These are phyloP conservation scores for Cynara cardunculus DNA, from an alignment of 129 eudicot genomes.

Conservation along the genomic window DNA sequence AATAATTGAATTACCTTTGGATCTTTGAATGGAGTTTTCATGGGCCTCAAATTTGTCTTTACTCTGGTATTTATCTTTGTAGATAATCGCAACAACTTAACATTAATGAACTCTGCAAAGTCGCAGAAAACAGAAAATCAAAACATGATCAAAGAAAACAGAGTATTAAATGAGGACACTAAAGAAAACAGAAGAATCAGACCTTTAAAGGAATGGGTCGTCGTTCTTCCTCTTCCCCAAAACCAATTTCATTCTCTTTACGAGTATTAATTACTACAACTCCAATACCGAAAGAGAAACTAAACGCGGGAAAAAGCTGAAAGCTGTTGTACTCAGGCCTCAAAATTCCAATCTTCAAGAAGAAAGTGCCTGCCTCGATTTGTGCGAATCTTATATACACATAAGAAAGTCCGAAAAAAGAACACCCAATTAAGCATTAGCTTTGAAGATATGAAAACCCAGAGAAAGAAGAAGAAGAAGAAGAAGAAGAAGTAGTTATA, in stretches of 20 bases:
- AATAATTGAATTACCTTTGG: constrained; percentile 36
- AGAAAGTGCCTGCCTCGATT: constrained; percentile 27
- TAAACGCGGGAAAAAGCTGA: constrained; percentile 23
- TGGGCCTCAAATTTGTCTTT: constrained; percentile 44
- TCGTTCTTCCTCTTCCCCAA: constrained; percentile 1
- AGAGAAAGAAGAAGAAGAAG: background rate
- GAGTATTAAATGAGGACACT: constrained; percentile 16
- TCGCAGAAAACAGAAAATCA: constrained; percentile 12
- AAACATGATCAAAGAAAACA: constrained; percentile 10
- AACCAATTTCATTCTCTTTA: constrained; percentile 15
- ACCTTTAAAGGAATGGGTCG: constrained; percentile 32
- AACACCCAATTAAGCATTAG: constrained; percentile 22
- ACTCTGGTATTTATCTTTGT: constrained; percentile 53
- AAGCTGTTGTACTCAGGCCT: background rate
- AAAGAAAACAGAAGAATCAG: constrained; percentile 17
- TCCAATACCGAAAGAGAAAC: constrained; percentile 16
- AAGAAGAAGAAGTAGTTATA: background rate
- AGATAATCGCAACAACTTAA: constrained; percentile 9
- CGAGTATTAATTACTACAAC: constrained; percentile 24
- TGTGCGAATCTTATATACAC: constrained; percentile 30
- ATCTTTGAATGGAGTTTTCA: constrained; percentile 49
- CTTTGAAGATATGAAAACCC: background rate
- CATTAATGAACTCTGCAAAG: constrained; percentile 40
- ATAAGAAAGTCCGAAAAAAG: constrained; percentile 10
- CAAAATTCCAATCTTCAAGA: constrained; percentile 26